Base-by-base conservation (phyloP, 2,329 filamentous ascomycete genomes). In the Aspergillus novofumigatus region DNA sequence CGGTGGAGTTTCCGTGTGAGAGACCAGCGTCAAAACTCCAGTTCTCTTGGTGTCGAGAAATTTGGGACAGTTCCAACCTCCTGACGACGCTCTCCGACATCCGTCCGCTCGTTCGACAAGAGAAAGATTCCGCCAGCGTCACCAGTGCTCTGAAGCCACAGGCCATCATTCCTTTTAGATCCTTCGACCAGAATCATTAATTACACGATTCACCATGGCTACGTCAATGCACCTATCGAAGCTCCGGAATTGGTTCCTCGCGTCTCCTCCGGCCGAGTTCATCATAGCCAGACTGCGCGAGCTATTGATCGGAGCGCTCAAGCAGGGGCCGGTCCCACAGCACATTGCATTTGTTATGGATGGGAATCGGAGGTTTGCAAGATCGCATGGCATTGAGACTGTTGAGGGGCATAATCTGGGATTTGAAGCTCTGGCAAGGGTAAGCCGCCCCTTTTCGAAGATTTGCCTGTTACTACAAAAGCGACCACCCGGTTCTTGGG, bases 261-360 rank as follows among this genome's bases (percentile, higher is more conserved):
- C 90, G 63, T 96, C 92, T 47, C 94, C 94, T 14, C 94, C 94
- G 0, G 87, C 91, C 65, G 92, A 96, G 84, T 97, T 91, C 88
- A 85, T 83, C n/a, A 81, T 95, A 59, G 86, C 85, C 58, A 86
- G 88, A 67, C 77, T 96, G 21, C 86, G 91, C 62, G 90, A 96
- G 72, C 79, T 96, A 52, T 82, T 97, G 61, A 94, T 99, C 65
- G 91, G 91, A 54, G 89, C 92, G 51, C 78, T 97, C 54, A 88
- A 88, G 69, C 93, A 97, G 75, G 94, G 94, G 0, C 91, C 92
- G 1, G 88, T 99, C 55, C 94, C 94, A 9, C 87, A 91, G 69
- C 94, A 99, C 84, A 86, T 99, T 59, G 94, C 94, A n/a, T 99
- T 99, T 71, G 93, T 97, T 66, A 99, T 99, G 94, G 94, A 99